Percentiles rank a stretch among this genome's conserved stretches.
phyloP scores from a whole-genome alignment of 2,329 filamentous ascomycete genomes.

The Tolypocladium ovalisporum region DNA sequence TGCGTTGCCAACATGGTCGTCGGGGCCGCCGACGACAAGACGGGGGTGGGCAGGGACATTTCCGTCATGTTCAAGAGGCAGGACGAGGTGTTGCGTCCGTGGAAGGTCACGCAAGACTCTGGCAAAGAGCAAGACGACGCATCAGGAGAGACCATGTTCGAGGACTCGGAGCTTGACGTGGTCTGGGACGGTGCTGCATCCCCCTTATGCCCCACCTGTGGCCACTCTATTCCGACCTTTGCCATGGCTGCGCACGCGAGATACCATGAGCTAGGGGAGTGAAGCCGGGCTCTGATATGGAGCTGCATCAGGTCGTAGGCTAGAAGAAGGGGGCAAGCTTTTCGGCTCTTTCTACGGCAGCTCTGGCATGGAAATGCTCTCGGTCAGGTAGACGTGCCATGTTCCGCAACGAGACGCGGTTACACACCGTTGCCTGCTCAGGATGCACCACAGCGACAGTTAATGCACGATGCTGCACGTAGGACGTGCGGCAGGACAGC shows the following conservation, averaged over 20 bases:
- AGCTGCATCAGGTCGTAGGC: background rate
- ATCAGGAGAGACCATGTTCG: slow-evolving; percentile 2
- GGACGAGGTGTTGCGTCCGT: slow-evolving; percentile 57
- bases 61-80: slow-evolving; percentile 71
- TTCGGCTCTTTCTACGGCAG: background rate
- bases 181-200: slow-evolving; percentile 21
- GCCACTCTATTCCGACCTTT: slow-evolving; percentile 43
- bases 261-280: slow-evolving; percentile 21
- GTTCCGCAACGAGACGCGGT: background rate
- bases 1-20: slow-evolving; percentile 76
- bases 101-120: slow-evolving; percentile 37
- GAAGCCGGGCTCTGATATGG: background rate
- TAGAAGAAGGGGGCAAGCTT: background rate
- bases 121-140: slow-evolving; percentile 15
- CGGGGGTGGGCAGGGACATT: slow-evolving; percentile 63
- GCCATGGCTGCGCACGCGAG: slow-evolving; percentile 43
- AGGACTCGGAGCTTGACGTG: slow-evolving; percentile 9
- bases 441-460: background rate
- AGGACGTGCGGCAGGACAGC: background rate
- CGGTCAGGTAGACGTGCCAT: background rate
- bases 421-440: background rate
- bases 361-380: background rate
- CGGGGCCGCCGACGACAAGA: slow-evolving; percentile 36
- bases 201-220: slow-evolving; percentile 34
- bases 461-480: background rate